Evolutionary conservation across 148 eudicot species (phyloP).

Genomic region (Rhododendron kiyosumense): DNA sequence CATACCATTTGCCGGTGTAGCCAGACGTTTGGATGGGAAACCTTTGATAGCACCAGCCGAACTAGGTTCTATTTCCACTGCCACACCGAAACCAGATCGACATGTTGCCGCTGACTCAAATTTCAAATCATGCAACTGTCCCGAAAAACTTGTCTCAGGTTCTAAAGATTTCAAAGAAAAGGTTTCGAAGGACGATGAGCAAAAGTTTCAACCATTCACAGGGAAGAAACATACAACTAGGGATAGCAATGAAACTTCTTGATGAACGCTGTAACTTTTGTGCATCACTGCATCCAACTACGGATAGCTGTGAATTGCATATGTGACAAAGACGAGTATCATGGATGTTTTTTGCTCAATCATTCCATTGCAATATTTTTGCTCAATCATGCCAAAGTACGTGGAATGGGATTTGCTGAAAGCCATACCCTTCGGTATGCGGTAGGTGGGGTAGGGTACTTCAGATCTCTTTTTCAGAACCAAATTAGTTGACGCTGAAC

Average conservation of each 20-base stretch:
- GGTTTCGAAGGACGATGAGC: not conserved
- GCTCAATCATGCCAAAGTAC: no score
- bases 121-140: not conserved
- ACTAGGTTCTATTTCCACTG: not conserved
- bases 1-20: constrained; percentile 9
- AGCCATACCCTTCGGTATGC: not conserved
- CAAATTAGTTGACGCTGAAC: no score
- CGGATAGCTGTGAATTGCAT: not conserved
- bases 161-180: not conserved
- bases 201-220: constrained; percentile 12
- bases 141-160: not conserved
- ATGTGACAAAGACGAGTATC: not conserved
- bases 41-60: not conserved
- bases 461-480: no score
- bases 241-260: not conserved
- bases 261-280: not conserved
- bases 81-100: not conserved
- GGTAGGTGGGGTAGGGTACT: no score
- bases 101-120: not conserved
- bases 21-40: constrained; percentile 13
- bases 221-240: constrained; percentile 11
- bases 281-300: not conserved
- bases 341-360: not conserved
- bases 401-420: not conserved
- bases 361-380: not conserved